Percentiles rank a stretch among this genome's conserved stretches.
Evolutionary conservation across 23 red algal genomes (phyloP).

Genomic region (Pyropia haitanensis): DNA sequence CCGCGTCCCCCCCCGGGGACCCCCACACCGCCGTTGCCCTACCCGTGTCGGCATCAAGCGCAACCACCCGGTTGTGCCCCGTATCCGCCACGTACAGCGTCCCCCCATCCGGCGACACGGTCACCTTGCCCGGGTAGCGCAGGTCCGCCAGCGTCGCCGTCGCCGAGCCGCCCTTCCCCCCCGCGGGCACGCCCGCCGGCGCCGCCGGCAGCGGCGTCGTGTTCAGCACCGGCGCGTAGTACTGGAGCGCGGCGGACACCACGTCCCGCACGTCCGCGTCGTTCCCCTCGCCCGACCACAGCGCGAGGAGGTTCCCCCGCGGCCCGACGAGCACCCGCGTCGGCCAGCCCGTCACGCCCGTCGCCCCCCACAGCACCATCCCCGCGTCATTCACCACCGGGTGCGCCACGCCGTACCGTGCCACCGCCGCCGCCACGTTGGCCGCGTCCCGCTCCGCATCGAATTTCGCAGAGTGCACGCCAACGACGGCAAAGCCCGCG

Average conservation of each 20-base stretch:
- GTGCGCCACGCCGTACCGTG: constrained; percentile 39
- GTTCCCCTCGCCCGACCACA: constrained; percentile 53
- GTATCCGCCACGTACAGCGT: constrained; percentile 69
- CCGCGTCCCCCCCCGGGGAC: constrained; percentile 27
- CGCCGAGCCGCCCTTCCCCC: neutral
- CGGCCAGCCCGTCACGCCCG: constrained; percentile 55
- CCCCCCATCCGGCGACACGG: constrained; percentile 8
- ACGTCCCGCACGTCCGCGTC: constrained; percentile 27
- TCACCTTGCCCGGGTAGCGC: constrained; percentile 64
- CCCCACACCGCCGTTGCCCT: constrained; percentile 51
- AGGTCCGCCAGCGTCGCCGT: constrained; percentile 8
- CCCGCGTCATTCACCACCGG: constrained; percentile 56
- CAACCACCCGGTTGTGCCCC: constrained; percentile 73
- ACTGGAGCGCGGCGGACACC: constrained; percentile 40
- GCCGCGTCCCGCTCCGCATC: constrained; percentile 33
- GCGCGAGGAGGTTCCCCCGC: constrained; percentile 33
- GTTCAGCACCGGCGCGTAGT: constrained; percentile 19
- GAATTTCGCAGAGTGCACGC: constrained; percentile 62
- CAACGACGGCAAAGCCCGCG: constrained; percentile 44
- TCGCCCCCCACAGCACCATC: constrained; percentile 47
- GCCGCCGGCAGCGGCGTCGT: constrained; percentile 35
- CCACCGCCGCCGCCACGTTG: constrained; percentile 61
- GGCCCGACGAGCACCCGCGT: constrained; percentile 37
- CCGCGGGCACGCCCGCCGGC: constrained; percentile 11
- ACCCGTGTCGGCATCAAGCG: constrained; percentile 18